Conservation (phyloP, 495 filamentous ascomycete genomes). For the Tuber calosporum region DNA sequence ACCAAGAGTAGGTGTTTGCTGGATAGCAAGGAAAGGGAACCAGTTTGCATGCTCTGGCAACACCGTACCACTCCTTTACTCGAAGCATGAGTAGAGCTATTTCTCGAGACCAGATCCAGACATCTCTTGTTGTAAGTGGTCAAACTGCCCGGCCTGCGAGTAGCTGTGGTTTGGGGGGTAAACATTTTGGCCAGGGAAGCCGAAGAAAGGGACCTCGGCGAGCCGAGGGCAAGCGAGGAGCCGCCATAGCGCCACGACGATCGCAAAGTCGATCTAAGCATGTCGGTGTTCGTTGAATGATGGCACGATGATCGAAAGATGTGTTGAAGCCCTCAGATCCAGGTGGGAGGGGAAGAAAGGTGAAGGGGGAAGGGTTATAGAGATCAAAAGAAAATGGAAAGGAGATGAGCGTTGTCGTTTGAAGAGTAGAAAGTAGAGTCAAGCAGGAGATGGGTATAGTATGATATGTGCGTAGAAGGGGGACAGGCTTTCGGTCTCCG, state of each 20-base stretch:
- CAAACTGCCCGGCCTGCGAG: background rate
- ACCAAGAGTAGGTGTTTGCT: background rate
- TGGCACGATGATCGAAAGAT: background rate
- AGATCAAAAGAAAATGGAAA: background rate
- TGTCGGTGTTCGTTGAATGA: background rate
- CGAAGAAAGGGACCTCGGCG: background rate
- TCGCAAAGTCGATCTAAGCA: background rate
- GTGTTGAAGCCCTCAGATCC: background rate
- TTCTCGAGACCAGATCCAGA: background rate
- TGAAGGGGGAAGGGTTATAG: background rate
- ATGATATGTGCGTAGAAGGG: background rate
- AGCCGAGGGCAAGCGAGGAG: background rate
- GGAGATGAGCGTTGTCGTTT: background rate
- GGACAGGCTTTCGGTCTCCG: background rate
- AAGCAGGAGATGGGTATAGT: background rate
- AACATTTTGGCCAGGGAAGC: background rate
- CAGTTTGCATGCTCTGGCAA: conserved; percentile 2
- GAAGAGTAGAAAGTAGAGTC: background rate
- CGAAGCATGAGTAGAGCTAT: background rate
- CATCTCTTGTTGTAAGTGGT: background rate
- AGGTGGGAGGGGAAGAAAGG: background rate
- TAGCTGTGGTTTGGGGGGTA: background rate
- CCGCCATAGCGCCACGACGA: background rate
- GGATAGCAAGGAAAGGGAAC: background rate
- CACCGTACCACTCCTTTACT: conserved; percentile 2